Evolutionary conservation across 2,329 filamentous ascomycete species (phyloP).

Genomic region (Hymenoscyphus fraxineus): DNA sequence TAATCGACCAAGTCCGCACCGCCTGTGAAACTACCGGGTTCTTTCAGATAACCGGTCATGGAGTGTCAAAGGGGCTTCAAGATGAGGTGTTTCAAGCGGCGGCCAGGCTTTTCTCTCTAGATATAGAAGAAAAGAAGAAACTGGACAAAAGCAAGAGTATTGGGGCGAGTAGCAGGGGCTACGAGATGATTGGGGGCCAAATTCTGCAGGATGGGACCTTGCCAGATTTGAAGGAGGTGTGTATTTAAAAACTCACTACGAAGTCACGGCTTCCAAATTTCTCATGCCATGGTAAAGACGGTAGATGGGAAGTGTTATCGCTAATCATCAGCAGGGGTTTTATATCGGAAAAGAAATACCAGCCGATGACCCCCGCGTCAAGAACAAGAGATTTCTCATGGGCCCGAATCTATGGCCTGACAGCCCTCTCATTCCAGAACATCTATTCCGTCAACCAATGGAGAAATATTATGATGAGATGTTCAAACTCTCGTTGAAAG

Average conservation of each 20-base stretch:
- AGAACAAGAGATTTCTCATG: slow-evolving; percentile 36
- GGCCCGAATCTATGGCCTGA: slow-evolving; percentile 44
- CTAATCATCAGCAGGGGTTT: slow-evolving; percentile 32
- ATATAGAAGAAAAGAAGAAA: slow-evolving; percentile 43
- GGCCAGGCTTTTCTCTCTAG: slow-evolving; percentile 46
- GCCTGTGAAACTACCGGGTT: slow-evolving; percentile 48
- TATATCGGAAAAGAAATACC: slow-evolving; percentile 42
- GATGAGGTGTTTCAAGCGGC: slow-evolving; percentile 39
- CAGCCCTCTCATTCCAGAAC: slow-evolving; percentile 30
- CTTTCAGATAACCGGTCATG: slow-evolving; percentile 49
- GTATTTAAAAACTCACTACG: not conserved
- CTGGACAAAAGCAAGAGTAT: slow-evolving; percentile 38
- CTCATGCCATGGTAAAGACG: not conserved
- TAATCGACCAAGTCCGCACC: slow-evolving; percentile 38
- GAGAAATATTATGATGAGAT: slow-evolving; percentile 42
- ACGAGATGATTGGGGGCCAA: slow-evolving; percentile 46
- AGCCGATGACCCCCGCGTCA: slow-evolving; percentile 37
- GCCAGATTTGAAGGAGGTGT: slow-evolving; percentile 45
- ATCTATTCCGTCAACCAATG: slow-evolving; percentile 38
- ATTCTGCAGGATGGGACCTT: slow-evolving; percentile 42
- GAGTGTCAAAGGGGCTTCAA: slow-evolving; percentile 40
- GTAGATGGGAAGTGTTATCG: not conserved
- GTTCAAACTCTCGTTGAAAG: slow-evolving; percentile 35
- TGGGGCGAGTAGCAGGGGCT: slow-evolving; percentile 43
- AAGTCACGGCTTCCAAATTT: not conserved